Conservation (phyloP, 495 filamentous ascomycete genomes). For the Xylaria longipes region DNA sequence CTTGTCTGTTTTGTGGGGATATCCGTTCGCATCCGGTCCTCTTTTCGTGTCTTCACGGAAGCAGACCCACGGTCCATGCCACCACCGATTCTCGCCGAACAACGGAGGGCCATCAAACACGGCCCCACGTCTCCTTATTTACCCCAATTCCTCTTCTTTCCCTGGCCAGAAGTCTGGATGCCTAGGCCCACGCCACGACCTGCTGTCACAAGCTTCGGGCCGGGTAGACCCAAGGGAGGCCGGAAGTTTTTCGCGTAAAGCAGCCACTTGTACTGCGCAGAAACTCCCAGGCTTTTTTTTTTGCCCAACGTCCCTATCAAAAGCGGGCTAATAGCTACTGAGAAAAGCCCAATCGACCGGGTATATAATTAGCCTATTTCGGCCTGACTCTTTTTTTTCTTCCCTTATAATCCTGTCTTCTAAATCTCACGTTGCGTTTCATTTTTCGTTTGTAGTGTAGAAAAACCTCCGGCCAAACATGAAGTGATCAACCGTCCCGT, state of each 20-base stretch:
- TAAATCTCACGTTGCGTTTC: background rate
- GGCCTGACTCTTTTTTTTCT: background rate
- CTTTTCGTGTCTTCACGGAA: slow-evolving; percentile 6
- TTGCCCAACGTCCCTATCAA: slow-evolving; percentile 13
- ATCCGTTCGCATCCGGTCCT: slow-evolving; percentile 10
- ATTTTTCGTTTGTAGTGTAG: background rate
- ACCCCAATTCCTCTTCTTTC: slow-evolving; percentile 9
- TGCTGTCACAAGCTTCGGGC: background rate
- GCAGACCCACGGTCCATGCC: slow-evolving; percentile 3
- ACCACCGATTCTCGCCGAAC: slow-evolving; percentile 20
- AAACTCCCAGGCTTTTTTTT: background rate
- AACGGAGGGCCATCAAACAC: background rate
- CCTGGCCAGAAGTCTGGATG: no score
- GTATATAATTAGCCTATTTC: slow-evolving; percentile 15
- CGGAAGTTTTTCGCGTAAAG: slow-evolving; percentile 1
- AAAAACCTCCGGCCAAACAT: slow-evolving; percentile 10
- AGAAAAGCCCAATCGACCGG: slow-evolving; percentile 4
- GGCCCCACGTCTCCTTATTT: slow-evolving; percentile 19
- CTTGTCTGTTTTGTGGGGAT: slow-evolving; percentile 8
- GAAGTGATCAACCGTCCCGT: slow-evolving; percentile 16
- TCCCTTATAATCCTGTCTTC: slow-evolving; percentile 1
- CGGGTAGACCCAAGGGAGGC: background rate
- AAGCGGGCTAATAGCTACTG: slow-evolving; percentile 16
- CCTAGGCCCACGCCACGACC: background rate
- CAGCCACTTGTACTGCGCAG: background rate